Percentiles rank a stretch among this genome's conserved stretches.
These are phyloP conservation scores for Podaxis pistillaris DNA, from an alignment of 768 basidiomycete genomes.

Conservation along the genomic window DNA sequence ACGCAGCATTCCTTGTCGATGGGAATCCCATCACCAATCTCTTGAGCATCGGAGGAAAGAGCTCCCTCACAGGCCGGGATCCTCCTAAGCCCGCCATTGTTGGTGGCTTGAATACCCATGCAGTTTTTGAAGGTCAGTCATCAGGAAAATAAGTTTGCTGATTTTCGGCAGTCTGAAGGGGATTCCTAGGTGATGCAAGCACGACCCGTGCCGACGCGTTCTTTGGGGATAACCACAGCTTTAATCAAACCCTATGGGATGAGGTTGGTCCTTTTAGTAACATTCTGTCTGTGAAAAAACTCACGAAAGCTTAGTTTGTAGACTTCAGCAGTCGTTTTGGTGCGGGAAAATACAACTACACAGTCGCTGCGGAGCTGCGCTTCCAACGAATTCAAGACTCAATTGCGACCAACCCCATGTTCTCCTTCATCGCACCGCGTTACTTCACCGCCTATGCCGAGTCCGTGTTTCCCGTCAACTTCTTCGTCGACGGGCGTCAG, in stretches of 20 bases:
- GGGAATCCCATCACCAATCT: constrained; percentile 18
- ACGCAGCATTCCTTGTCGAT: constrained; percentile 19
- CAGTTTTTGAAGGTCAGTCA: constrained; percentile 17
- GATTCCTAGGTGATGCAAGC: constrained; percentile 15
- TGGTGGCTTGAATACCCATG: constrained; percentile 20
- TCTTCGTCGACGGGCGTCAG: constrained; percentile 21
- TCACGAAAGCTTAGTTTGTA: constrained; percentile 8
- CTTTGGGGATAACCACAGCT: constrained; percentile 22
- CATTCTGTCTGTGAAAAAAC: background rate
- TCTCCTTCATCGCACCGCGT: constrained; percentile 18
- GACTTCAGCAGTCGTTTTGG: constrained; percentile 20
- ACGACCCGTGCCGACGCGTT: constrained; percentile 17
- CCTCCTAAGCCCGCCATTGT: constrained; percentile 18
- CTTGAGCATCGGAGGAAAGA: constrained; percentile 19
- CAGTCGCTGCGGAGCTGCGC: constrained; percentile 16
- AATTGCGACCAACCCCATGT: constrained; percentile 19
- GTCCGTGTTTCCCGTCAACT: constrained; percentile 16
- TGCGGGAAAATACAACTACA: constrained; percentile 19
- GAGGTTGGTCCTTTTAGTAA: constrained; percentile 11
- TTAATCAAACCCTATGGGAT: constrained; percentile 21
- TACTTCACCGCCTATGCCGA: constrained; percentile 21
- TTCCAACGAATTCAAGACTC: constrained; percentile 21
- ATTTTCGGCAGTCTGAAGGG: background rate
- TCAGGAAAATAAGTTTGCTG: background rate
- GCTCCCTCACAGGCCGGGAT: constrained; percentile 12